Conservation (phyloP, 2,329 filamentous ascomycete species). For the Calonectria honghensis region DNA sequence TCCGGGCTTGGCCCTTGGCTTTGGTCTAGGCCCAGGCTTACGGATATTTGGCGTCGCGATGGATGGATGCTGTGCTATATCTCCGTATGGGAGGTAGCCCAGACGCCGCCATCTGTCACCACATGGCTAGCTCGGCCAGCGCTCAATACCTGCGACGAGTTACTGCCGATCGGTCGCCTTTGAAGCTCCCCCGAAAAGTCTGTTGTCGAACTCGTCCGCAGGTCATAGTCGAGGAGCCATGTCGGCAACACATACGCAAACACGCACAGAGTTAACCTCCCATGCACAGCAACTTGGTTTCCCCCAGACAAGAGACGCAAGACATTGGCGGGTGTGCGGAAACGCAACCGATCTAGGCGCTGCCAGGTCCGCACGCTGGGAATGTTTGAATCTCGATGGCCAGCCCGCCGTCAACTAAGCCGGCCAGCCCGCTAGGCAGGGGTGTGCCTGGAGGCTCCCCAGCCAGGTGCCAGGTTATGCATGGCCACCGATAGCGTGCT, state of each 20-base stretch:
- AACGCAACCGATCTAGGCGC: constrained; percentile 40
- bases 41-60: constrained; percentile 11
- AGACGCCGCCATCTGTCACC: constrained; percentile 31
- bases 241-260: constrained; percentile 7
- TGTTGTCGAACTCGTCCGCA: constrained; percentile 18
- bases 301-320: constrained; percentile 38
- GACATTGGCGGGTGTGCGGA: constrained; percentile 35
- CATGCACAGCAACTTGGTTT: constrained; percentile 13
- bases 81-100: constrained; percentile 23
- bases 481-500: constrained; percentile 33
- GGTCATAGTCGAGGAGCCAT: background rate
- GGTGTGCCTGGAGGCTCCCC: constrained; percentile 30
- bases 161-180: constrained; percentile 25
- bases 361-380: constrained; percentile 33
- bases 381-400: constrained; percentile 39
- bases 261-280: constrained; percentile 7
- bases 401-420: constrained; percentile 23
- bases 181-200: constrained; percentile 13
- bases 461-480: constrained; percentile 17
- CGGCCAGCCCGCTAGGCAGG: constrained; percentile 28
- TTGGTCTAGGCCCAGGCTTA: constrained; percentile 23
- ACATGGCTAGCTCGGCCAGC: constrained; percentile 23
- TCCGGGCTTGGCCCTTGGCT: constrained; percentile 6
- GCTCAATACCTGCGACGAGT: constrained; percentile 22
- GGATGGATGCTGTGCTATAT: constrained; percentile 23